These are phyloP conservation scores for Cyberlindnera maclurae DNA, from an alignment of 805 yeast genomes.

Conservation along the genomic window DNA sequence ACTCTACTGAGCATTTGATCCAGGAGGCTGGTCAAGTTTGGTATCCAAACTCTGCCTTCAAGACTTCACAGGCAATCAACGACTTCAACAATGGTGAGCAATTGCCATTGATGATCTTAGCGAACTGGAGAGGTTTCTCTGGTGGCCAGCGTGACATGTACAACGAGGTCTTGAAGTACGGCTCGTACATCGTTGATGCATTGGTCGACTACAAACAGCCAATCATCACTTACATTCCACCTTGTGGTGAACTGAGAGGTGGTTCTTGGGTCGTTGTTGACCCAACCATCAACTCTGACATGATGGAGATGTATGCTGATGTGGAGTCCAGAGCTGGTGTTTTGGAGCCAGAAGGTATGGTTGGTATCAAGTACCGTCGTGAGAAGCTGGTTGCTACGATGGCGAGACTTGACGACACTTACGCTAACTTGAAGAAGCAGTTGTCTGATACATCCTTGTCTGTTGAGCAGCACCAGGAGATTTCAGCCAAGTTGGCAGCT, in stretches of 20 bases:
- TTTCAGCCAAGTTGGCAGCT: slow-evolving; percentile 59
- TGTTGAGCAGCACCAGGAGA: slow-evolving; percentile 57
- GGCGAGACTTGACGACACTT: slow-evolving; percentile 78
- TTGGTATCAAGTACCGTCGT: slow-evolving; percentile 94
- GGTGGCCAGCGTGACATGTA: slow-evolving; percentile 99
- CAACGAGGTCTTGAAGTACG: slow-evolving; percentile 95
- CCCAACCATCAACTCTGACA: slow-evolving; percentile 91
- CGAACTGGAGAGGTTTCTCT: slow-evolving; percentile 99
- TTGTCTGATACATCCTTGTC: slow-evolving; percentile 45
- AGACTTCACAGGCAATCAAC: slow-evolving; percentile 97
- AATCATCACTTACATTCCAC: slow-evolving; percentile 94
- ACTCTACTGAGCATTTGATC: slow-evolving; percentile 75
- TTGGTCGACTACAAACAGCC: slow-evolving; percentile 95
- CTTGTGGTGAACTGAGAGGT: slow-evolving; percentile 97
- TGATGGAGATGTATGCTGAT: slow-evolving; percentile 99
- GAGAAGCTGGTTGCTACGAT: slow-evolving; percentile 87
- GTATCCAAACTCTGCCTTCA: slow-evolving; percentile 99
- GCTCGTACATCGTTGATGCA: slow-evolving; percentile 96
- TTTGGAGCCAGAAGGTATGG: slow-evolving; percentile 98
- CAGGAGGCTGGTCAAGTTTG: slow-evolving; percentile 99
- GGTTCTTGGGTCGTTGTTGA: slow-evolving; percentile 99
- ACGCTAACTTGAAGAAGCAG: slow-evolving; percentile 59
- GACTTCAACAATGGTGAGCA: slow-evolving; percentile 98
- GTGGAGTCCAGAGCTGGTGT: slow-evolving; percentile 95
- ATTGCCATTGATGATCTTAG: slow-evolving; percentile 92